Conservation (phyloP, 2,329 filamentous ascomycete species). For the Fusarium robinianum region DNA sequence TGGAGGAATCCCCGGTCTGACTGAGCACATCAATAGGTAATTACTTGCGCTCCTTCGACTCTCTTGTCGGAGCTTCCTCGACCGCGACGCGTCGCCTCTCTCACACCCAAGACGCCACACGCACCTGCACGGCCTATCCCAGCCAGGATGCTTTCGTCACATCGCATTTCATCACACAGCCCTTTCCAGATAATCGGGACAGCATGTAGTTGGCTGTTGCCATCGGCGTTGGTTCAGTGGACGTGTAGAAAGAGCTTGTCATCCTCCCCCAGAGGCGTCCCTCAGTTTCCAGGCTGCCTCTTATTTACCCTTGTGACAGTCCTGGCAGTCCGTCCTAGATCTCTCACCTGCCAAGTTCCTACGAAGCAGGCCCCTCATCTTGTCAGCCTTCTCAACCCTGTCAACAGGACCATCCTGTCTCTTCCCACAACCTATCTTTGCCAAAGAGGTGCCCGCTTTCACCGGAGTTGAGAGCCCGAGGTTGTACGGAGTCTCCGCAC, state of each 20-base stretch:
- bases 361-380: too few species aligned
- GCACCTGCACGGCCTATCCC: conserved; percentile 8
- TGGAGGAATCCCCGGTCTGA: neutral
- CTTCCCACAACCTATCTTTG: too few species aligned
- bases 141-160: conserved; percentile 14
- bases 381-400: too few species aligned
- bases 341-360: neutral
- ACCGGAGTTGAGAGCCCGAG: too few species aligned
- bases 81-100: conserved; percentile 8
- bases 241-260: conserved; percentile 19
- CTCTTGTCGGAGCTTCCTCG: conserved; percentile 9
- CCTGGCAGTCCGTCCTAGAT: neutral
- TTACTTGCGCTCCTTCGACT: conserved; percentile 3
- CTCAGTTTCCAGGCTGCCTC: too few species aligned
- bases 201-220: conserved; percentile 23
- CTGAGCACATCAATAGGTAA: neutral
- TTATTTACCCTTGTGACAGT: too few species aligned
- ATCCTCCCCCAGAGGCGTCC: conserved; percentile 1
- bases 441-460: too few species aligned
- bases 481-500: too few species aligned
- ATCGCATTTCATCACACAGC: conserved; percentile 14
- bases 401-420: neutral
- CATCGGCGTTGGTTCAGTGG: conserved; percentile 4
- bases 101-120: conserved; percentile 27
- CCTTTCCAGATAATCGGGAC: conserved; percentile 22